phyloP scores from a whole-genome alignment of 192 early-diverging fungal species.

The Coemansia sp. region DNA sequence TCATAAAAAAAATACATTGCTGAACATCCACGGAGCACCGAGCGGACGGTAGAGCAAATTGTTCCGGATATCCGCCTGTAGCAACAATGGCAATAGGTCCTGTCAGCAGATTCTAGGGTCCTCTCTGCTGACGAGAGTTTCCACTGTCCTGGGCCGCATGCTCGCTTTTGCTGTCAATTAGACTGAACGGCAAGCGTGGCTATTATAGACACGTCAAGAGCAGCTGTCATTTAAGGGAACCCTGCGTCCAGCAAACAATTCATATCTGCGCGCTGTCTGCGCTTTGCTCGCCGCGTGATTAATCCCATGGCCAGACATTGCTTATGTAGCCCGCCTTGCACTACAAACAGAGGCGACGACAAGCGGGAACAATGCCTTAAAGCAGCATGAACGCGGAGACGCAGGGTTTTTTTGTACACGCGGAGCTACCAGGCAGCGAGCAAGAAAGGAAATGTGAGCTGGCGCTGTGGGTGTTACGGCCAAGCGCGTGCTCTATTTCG shows the following conservation, averaged over 20 bases:
- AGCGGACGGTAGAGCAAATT: background rate
- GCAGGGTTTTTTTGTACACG: background rate
- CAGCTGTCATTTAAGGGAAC: background rate
- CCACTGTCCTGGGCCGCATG: background rate
- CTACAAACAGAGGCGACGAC: background rate
- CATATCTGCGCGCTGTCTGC: slow-evolving; percentile 7
- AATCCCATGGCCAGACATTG: slow-evolving; percentile 2
- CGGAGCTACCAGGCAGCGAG: background rate
- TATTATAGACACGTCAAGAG: background rate
- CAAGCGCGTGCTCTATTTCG: slow-evolving; percentile 18
- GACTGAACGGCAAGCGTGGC: background rate
- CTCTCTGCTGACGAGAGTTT: background rate
- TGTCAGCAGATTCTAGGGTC: background rate
- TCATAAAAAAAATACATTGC: background rate
- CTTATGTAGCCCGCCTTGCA: background rate
- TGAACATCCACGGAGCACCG: background rate
- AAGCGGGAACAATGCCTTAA: background rate
- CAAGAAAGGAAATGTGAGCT: background rate
- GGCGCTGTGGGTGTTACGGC: slow-evolving; percentile 7
- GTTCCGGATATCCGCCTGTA: background rate
- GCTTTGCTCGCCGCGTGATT: slow-evolving; percentile 9
- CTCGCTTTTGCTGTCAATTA: background rate
- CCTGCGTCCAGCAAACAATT: slow-evolving; percentile 9
- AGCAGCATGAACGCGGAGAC: background rate
- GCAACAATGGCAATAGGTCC: background rate